Evolutionary conservation across 257 asterid genomes (phyloP).

Genomic region (Craterostigma plantagineum): DNA sequence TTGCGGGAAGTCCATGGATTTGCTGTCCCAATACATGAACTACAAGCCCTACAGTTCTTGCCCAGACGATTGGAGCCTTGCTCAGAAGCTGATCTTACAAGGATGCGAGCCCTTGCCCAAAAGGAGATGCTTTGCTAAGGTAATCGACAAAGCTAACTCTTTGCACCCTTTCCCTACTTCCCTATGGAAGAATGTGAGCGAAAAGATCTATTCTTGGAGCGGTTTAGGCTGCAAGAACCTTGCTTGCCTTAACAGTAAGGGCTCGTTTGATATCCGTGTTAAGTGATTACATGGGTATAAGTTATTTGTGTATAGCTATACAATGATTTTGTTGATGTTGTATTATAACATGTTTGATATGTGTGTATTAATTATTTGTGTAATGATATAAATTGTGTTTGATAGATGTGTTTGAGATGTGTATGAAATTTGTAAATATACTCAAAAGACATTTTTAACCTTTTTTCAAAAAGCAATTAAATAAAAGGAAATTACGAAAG

Average conservation of each 20-base stretch:
- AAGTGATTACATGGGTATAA: too few relatives aligned
- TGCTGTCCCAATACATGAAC: conserved; percentile 31
- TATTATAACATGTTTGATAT: too few relatives aligned
- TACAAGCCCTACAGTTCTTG: conserved; percentile 39
- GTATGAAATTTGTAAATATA: too few relatives aligned
- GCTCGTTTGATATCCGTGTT: too few relatives aligned
- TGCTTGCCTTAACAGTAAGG: conserved; percentile 44
- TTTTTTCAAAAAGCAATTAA: too few relatives aligned
- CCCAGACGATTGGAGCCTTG: conserved; percentile 60
- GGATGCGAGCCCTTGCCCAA: conserved; percentile 71
- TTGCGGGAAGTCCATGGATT: conserved; percentile 39
- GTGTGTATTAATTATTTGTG: too few relatives aligned
- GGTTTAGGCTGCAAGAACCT: conserved; percentile 50
- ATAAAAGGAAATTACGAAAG: too few relatives aligned
- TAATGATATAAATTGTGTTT: too few relatives aligned
- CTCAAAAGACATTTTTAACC: too few relatives aligned
- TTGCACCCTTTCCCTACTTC: conserved; percentile 35
- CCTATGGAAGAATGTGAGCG: conserved; percentile 43
- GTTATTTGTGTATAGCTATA: too few relatives aligned
- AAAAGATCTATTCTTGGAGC: conserved; percentile 39
- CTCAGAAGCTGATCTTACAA: conserved; percentile 39
- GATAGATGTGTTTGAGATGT: too few relatives aligned
- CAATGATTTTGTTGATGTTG: too few relatives aligned
- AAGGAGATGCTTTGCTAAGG: conserved; percentile 45
- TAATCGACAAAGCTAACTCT: conserved; percentile 22